A percentile compares a stretch with the other conserved stretches of the same genome.
These are phyloP conservation scores for Trichoderma harzianum DNA, from an alignment of 2,329 filamentous ascomycete genomes.

Conservation along the genomic window DNA sequence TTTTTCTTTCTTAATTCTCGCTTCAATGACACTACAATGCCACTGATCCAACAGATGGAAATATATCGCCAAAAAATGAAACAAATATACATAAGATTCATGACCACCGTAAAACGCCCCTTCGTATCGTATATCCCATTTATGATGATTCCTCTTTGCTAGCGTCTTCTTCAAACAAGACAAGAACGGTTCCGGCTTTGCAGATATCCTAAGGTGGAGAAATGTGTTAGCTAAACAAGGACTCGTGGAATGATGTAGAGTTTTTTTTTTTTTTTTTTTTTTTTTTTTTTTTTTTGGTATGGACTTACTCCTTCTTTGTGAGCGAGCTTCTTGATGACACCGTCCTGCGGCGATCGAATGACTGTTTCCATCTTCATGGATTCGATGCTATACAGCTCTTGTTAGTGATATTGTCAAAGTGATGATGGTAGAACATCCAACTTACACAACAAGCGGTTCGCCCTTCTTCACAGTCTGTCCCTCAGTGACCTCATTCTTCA, in stretches of 20 bases:
- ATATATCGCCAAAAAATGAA: not conserved
- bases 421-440: conserved; percentile 19
- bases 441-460: conserved; percentile 77
- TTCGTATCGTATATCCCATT: conserved; percentile 16
- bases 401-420: conserved; percentile 28
- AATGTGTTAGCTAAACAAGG: not conserved
- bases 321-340: conserved; percentile 67
- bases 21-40: not conserved
- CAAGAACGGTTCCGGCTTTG: conserved; percentile 71
- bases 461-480: conserved; percentile 83
- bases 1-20: not conserved
- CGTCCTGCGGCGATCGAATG: conserved; percentile 71
- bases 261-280: no score
- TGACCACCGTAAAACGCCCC: conserved; percentile 19
- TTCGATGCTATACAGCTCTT: conserved; percentile 57
- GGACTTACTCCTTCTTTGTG: conserved; percentile 68
- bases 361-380: conserved; percentile 91
- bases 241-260: no score
- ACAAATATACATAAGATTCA: conserved; percentile 11
- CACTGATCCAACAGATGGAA: not conserved
- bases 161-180: conserved; percentile 62
- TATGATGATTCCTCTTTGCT: conserved; percentile 28
- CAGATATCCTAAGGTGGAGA: conserved; percentile 61
- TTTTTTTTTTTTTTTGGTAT: no score
- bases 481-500: conserved; percentile 82